These are phyloP conservation scores for Cyclanthera cordifolia DNA, from an alignment of 306 rosid genomes.

Conservation along the genomic window DNA sequence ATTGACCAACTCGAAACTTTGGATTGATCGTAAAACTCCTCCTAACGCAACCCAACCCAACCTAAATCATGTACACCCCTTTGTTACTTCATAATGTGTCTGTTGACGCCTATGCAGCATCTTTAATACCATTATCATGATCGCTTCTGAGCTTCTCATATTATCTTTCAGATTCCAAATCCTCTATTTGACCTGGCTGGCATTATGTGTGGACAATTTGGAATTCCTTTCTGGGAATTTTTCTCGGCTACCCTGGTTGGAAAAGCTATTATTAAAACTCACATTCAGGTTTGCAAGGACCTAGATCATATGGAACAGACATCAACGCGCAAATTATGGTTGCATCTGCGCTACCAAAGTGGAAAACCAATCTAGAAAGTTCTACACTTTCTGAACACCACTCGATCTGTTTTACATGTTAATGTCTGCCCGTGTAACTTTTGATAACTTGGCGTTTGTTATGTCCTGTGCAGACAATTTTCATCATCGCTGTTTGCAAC, in stretches of 20 bases:
- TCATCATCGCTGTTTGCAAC: slow-evolving; percentile 86
- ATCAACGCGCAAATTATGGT: too few species aligned
- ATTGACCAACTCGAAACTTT: too few species aligned
- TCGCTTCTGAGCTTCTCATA: slow-evolving; percentile 15
- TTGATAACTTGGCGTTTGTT: slow-evolving; percentile 1
- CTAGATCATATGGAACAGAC: not conserved
- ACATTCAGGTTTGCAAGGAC: slow-evolving; percentile 63
- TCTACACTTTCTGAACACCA: not conserved
- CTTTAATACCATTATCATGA: not conserved
- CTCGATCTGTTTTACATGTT: not conserved
- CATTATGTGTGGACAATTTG: slow-evolving; percentile 99
- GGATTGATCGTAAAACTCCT: too few species aligned
- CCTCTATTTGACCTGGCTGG: slow-evolving; percentile 98
- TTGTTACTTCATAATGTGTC: not conserved
- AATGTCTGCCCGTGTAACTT: not conserved
- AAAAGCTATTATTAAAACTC: slow-evolving; percentile 90
- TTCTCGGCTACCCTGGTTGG: slow-evolving; percentile 86
- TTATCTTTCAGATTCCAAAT: slow-evolving; percentile 74
- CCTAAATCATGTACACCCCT: too few species aligned
- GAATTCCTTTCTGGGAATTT: slow-evolving; percentile 80
- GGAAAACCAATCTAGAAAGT: too few species aligned
- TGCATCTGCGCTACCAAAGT: too few species aligned
- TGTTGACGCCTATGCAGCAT: not conserved
- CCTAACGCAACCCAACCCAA: too few species aligned
- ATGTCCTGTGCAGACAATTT: slow-evolving; percentile 46